Percentiles rank a stretch among this genome's conserved stretches.
phyloP scores from a whole-genome alignment of 179 eudicot species.

The Spinacia oleracea region DNA sequence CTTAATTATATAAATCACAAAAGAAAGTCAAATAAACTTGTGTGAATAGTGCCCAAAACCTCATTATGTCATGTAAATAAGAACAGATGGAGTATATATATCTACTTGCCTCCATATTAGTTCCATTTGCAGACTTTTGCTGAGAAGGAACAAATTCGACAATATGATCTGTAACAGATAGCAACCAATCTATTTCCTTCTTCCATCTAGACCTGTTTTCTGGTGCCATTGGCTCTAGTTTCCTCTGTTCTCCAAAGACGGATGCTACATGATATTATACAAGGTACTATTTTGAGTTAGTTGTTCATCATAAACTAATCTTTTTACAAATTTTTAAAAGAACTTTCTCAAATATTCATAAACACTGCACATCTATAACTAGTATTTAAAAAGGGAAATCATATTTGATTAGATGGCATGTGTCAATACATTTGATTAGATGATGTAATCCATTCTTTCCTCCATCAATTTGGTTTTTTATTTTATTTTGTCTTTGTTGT shows the following conservation, averaged over 20 bases:
- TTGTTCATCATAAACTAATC: not conserved
- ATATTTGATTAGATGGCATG: too few relatives aligned
- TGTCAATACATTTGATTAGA: too few relatives aligned
- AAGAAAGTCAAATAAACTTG: too few relatives aligned
- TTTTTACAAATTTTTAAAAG: not conserved
- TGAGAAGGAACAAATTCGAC: conserved; percentile 76
- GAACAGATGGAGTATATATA: too few relatives aligned
- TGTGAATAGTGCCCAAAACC: too few relatives aligned
- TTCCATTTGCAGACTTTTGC: conserved; percentile 63
- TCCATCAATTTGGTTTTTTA: too few relatives aligned
- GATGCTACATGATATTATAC: conserved; percentile 52
- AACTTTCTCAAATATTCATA: not conserved
- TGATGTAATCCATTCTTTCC: too few relatives aligned
- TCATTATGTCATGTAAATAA: too few relatives aligned
- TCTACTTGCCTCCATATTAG: conserved; percentile 63
- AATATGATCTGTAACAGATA: conserved; percentile 75
- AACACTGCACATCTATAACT: too few relatives aligned
- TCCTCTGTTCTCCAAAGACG: conserved; percentile 71
- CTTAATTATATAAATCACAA: too few relatives aligned
- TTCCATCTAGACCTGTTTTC: conserved; percentile 71
- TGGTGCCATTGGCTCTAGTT: conserved; percentile 71
- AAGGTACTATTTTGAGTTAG: not conserved
- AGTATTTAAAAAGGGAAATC: too few relatives aligned
- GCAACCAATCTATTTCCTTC: conserved; percentile 69
- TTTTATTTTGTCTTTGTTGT: too few relatives aligned